These are phyloP conservation scores for Sideroxylon spinosum DNA, from an alignment of 179 eudicot species.

Conservation along the genomic window DNA sequence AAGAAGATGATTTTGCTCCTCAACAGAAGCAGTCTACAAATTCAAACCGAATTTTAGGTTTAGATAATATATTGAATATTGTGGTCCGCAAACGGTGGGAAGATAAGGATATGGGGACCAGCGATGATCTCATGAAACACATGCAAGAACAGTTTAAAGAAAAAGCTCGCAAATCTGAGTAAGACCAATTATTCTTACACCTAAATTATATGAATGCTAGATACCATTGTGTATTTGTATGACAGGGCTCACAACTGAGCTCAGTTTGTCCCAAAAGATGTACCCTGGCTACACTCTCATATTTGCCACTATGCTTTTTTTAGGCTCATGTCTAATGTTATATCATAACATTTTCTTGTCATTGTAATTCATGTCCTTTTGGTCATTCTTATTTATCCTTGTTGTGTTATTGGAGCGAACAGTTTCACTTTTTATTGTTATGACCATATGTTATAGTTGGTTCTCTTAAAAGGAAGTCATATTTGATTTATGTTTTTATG, in stretches of 20 bases:
- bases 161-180: slow-evolving; percentile 98
- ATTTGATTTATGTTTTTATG: neutral
- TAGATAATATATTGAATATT: slow-evolving; percentile 87
- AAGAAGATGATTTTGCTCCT: slow-evolving; percentile 69
- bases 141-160: slow-evolving; percentile 98
- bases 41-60: slow-evolving; percentile 74
- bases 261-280: neutral
- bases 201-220: neutral
- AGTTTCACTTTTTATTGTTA: neutral
- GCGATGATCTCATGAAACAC: slow-evolving; percentile 88
- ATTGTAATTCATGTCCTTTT: neutral
- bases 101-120: slow-evolving; percentile 66
- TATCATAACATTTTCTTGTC: no score
- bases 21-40: slow-evolving; percentile 77
- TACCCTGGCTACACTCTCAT: neutral
- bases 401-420: neutral
- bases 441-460: neutral
- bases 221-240: slow-evolving; percentile 1
- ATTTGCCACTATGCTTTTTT: neutral
- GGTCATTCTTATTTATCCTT: neutral
- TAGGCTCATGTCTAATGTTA: no score
- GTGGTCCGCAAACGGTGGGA: slow-evolving; percentile 84
- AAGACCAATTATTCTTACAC: slow-evolving; percentile 32
- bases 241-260: neutral
- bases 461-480: neutral